These are phyloP conservation scores for Boletellus ananas DNA, from an alignment of 768 basidiomycete genomes.

Conservation along the genomic window DNA sequence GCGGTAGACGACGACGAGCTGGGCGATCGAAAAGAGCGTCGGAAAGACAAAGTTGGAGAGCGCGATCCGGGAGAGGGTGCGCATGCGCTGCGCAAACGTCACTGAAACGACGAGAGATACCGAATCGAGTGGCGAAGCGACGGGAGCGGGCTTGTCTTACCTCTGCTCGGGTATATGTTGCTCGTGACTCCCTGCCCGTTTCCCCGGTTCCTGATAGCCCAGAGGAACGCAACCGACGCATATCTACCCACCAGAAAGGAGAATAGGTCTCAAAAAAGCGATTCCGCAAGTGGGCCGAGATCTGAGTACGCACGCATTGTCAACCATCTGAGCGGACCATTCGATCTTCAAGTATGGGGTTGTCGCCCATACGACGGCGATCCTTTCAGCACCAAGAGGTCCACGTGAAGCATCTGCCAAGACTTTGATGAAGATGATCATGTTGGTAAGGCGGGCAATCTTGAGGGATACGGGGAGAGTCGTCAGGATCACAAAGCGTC, in stretches of 20 bases:
- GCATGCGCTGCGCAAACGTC: slow-evolving; percentile 22
- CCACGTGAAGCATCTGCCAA: slow-evolving; percentile 19
- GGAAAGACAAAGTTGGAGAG: slow-evolving; percentile 34
- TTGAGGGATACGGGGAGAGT: slow-evolving; percentile 28
- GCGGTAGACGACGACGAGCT: slow-evolving; percentile 29
- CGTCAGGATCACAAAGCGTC: slow-evolving; percentile 17
- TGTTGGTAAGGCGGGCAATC: slow-evolving; percentile 24
- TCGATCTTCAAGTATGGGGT: slow-evolving; percentile 32
- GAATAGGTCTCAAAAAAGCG: neutral
- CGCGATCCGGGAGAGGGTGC: slow-evolving; percentile 28
- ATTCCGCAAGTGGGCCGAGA: neutral
- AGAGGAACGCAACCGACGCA: slow-evolving; percentile 26
- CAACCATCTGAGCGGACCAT: slow-evolving; percentile 29
- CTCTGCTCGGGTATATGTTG: slow-evolving; percentile 14
- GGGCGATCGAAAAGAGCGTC: slow-evolving; percentile 28
- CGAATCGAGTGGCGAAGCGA: too few relatives aligned
- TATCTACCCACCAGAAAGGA: slow-evolving; percentile 13
- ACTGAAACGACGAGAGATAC: neutral
- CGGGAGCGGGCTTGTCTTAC: neutral
- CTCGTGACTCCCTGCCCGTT: slow-evolving; percentile 13
- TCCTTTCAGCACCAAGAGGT: slow-evolving; percentile 11
- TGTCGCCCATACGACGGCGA: slow-evolving; percentile 19
- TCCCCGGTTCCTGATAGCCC: slow-evolving; percentile 20
- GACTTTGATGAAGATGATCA: slow-evolving; percentile 27
- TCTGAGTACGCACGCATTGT: slow-evolving; percentile 23